These are phyloP conservation scores for Amaranthus hypochondriacus DNA, from an alignment of 148 eudicot species.

Conservation along the genomic window DNA sequence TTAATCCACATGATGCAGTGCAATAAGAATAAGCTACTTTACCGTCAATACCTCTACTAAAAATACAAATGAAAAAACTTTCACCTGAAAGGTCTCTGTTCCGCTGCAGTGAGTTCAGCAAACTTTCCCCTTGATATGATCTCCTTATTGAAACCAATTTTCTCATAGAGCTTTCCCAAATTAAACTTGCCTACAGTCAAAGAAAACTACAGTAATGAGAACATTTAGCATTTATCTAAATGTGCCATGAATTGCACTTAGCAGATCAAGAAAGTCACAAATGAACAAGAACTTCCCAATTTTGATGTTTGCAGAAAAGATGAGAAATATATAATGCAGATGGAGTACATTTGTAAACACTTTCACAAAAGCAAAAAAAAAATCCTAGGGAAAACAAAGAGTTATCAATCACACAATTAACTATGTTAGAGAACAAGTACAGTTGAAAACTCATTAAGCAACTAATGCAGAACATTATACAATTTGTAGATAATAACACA, in stretches of 20 bases:
- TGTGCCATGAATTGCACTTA: background rate
- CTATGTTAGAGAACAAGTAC: background rate
- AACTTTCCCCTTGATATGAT: conserved; percentile 83
- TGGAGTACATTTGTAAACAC: background rate
- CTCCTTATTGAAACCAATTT: conserved; percentile 89
- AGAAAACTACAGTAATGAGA: conserved; percentile 5
- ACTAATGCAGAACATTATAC: background rate
- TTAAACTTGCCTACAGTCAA: conserved; percentile 60
- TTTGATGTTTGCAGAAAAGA: background rate
- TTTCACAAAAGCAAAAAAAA: background rate
- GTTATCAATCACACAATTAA: background rate
- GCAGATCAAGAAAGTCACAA: conserved; percentile 2
- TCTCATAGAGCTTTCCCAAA: conserved; percentile 74
- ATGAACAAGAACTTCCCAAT: background rate
- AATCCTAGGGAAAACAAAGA: background rate
- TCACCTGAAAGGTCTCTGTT: conserved; percentile 87
- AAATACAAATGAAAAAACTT: background rate
- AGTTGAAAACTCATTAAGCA: background rate
- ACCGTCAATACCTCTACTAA: background rate
- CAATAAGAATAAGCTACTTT: background rate
- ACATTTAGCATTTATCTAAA: background rate
- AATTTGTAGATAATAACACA: background rate
- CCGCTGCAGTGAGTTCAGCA: conserved; percentile 90
- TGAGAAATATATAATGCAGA: background rate
- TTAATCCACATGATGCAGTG: background rate